Evolutionary conservation across 2,329 filamentous ascomycete genomes (phyloP).

Genomic region (Aspergillus sp.): DNA sequence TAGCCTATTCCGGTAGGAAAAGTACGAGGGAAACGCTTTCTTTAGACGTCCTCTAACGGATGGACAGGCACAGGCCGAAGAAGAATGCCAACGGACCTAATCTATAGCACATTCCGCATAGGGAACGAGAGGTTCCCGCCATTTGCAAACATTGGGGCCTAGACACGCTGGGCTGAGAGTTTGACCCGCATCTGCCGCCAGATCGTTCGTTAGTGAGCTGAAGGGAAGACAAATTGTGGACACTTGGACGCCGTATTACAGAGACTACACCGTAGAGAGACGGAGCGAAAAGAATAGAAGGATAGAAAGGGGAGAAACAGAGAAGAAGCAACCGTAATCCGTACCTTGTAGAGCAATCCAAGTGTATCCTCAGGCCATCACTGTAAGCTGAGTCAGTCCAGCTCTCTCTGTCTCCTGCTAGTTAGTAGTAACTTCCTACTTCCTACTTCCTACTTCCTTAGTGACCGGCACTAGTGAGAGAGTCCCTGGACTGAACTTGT

Average conservation of each 20-base stretch:
- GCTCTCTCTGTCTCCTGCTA: too few relatives aligned
- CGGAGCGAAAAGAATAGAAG: background rate
- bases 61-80: background rate
- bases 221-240: background rate
- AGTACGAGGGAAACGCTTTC: background rate
- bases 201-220: background rate
- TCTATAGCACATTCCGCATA: background rate
- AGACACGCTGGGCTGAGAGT: constrained; percentile 4
- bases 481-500: background rate
- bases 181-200: constrained; percentile 10
- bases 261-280: background rate
- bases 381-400: background rate
- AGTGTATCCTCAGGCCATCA: too few relatives aligned
- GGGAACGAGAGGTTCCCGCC: background rate
- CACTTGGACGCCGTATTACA: too few relatives aligned
- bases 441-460: background rate
- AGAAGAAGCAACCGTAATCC: too few relatives aligned
- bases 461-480: too few relatives aligned
- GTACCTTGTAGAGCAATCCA: too few relatives aligned
- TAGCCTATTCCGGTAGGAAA: background rate
- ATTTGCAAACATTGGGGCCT: constrained; percentile 10
- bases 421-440: too few relatives aligned
- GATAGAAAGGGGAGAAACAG: background rate
- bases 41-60: background rate
- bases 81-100: background rate